phyloP scores from a whole-genome alignment of 208 protist genomes.

The Trichomonas tenax region DNA sequence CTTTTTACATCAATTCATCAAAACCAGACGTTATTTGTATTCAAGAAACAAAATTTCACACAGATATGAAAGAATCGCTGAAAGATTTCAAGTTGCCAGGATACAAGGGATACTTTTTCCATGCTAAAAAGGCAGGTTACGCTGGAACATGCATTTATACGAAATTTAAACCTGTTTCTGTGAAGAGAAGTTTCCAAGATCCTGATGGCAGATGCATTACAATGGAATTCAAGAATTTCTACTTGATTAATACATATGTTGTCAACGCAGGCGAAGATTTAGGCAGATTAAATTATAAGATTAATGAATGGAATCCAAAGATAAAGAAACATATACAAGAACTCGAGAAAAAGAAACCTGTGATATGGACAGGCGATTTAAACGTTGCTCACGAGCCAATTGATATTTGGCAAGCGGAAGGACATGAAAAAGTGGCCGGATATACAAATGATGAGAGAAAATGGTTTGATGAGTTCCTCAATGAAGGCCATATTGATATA shows the following conservation, averaged over 20 bases:
- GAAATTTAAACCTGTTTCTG: not conserved
- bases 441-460: not conserved
- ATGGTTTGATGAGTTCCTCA: not conserved
- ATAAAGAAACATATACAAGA: not conserved
- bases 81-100: not conserved
- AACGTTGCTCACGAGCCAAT: conserved; percentile 13
- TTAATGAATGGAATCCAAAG: not conserved
- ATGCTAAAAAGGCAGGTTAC: not conserved
- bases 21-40: not conserved
- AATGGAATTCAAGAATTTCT: not conserved
- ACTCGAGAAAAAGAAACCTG: not conserved
- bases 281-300: not conserved
- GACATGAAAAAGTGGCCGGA: not conserved
- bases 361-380: conserved; percentile 22
- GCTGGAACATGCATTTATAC: not conserved
- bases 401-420: not conserved
- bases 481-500: not conserved
- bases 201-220: not conserved
- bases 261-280: not conserved
- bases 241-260: conserved; percentile 22
- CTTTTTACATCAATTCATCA: not conserved
- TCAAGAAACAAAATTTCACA: conserved; percentile 3
- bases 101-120: not conserved
- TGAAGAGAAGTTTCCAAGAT: not conserved
- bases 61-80: not conserved